phyloP scores from a whole-genome alignment of 805 yeast species.

The Candida maris region DNA sequence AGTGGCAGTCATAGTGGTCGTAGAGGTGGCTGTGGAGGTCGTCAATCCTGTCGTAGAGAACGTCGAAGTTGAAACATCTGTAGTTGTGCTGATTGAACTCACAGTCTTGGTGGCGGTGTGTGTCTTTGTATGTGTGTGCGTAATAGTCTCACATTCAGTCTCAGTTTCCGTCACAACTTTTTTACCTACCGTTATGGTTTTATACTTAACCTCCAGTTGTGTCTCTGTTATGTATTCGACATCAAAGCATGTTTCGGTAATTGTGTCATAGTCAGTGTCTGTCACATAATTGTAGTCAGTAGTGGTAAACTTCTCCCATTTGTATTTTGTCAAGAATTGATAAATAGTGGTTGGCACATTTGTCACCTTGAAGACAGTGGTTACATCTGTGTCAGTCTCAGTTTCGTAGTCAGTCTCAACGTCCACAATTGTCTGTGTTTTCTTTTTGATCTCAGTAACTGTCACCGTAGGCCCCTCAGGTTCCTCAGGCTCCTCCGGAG shows the following conservation, averaged over 20 bases:
- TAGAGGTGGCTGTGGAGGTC: constrained; percentile 6
- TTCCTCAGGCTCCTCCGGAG: background rate
- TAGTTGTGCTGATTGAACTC: constrained; percentile 7
- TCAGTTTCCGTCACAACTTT: constrained; percentile 17
- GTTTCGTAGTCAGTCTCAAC: constrained; percentile 17
- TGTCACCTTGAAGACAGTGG: constrained; percentile 18
- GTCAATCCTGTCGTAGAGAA: constrained; percentile 6
- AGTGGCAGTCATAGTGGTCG: constrained; percentile 10
- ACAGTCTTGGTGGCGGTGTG: constrained; percentile 10
- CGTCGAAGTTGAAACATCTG: constrained; percentile 8
- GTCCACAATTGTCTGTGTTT: constrained; percentile 11
- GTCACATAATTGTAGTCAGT: constrained; percentile 14
- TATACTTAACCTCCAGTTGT: constrained; percentile 10
- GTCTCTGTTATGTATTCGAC: constrained; percentile 14
- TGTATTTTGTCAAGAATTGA: constrained; percentile 15
- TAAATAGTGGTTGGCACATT: constrained; percentile 17
- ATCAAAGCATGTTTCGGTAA: constrained; percentile 15
- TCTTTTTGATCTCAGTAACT: constrained; percentile 11
- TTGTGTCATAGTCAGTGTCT: constrained; percentile 16
- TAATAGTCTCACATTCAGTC: constrained; percentile 12
- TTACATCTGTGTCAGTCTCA: constrained; percentile 15
- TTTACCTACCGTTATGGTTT: constrained; percentile 14
- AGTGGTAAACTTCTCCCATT: constrained; percentile 16
- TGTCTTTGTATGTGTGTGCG: constrained; percentile 10
- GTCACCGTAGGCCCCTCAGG: constrained; percentile 4